Conservation (phyloP, 768 basidiomycete species). For the Leccinum imitatum region DNA sequence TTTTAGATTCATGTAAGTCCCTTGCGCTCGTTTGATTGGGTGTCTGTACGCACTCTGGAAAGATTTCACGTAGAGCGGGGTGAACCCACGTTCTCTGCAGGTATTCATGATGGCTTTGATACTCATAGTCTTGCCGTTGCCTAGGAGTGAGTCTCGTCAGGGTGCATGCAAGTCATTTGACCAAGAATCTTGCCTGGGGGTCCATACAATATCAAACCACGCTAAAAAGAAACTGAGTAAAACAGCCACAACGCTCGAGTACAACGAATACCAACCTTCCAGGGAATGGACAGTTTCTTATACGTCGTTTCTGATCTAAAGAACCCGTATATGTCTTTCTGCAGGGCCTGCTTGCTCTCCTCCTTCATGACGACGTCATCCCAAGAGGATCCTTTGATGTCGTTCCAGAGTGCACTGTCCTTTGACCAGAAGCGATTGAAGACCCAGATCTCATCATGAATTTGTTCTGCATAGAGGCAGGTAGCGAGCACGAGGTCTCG, state of each 20-base stretch:
- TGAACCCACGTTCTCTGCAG: slow-evolving; percentile 58
- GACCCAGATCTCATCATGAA: slow-evolving; percentile 75
- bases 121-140: slow-evolving; percentile 84
- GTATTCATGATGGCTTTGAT: slow-evolving; percentile 81
- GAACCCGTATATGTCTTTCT: slow-evolving; percentile 79
- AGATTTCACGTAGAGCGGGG: slow-evolving; percentile 79
- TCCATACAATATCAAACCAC: slow-evolving; percentile 80
- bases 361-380: slow-evolving; percentile 71
- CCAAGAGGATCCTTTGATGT: slow-evolving; percentile 69
- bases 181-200: slow-evolving; percentile 55
- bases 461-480: slow-evolving; percentile 50
- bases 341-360: slow-evolving; percentile 61
- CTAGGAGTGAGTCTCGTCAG: slow-evolving; percentile 32
- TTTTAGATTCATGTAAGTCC: slow-evolving; percentile 25
- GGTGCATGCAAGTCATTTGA: not conserved
- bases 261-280: slow-evolving; percentile 56
- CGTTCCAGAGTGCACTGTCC: slow-evolving; percentile 56
- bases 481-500: slow-evolving; percentile 52
- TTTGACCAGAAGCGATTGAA: slow-evolving; percentile 73
- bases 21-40: not conserved
- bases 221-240: slow-evolving; percentile 38
- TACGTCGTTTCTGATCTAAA: slow-evolving; percentile 74
- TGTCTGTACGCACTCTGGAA: slow-evolving; percentile 55
- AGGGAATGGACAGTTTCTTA: slow-evolving; percentile 72
- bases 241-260: not conserved